Evolutionary conservation across 1,284 basidiomycete species (phyloP), one percentile per base, ranked within the genome.

Genomic region (Trametes pubescens): DNA sequence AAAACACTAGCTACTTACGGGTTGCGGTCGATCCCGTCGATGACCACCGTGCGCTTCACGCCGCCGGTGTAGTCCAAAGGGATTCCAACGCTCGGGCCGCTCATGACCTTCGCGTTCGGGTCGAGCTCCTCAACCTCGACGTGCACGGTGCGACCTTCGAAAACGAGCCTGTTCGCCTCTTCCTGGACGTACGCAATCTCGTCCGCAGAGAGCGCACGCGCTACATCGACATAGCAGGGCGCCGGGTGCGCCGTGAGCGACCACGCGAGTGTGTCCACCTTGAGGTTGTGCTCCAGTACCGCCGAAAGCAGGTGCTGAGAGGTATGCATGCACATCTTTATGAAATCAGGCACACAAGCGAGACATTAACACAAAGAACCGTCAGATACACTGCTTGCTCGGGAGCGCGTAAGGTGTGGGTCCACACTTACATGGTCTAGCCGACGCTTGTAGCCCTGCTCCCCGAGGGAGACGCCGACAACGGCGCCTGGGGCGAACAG

Each of bases 231-330:
- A 73, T 95, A 95, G 67, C 84, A 88, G 0, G 89, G 90, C 59
- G 81, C 76, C 5, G 90, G 89, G 64, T 83, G 86, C 18, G 83
- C 79, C 0, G 92, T 91, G 47, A 92, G 79, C 18, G 92, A 90
- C 94, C 94, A 96, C 0, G 91, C 92, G 9, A 95, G 82, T 0
- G 95, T 96, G 11, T 88, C 88, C n/a, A 95, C 82, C 44, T 84
- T 77, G 49, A 91, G 79, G 9, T 80, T 80, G 9, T 82, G 82
- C 73, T 96, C 93, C 4, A 95, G 81, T 8, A 95, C 81, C 0
- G 94, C 93, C 3, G 93, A 95, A 35, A 96, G 84, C 49, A 95
- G 82, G 71, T 95, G 93, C 74, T 95, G 93, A 0, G 87, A 89
- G 0, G 92, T 94, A 73, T 94, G 92, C 82, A 93, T 87, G 11